Base-by-base conservation (phyloP, 1,139 yeast species). In the Pichia inconspicua region DNA sequence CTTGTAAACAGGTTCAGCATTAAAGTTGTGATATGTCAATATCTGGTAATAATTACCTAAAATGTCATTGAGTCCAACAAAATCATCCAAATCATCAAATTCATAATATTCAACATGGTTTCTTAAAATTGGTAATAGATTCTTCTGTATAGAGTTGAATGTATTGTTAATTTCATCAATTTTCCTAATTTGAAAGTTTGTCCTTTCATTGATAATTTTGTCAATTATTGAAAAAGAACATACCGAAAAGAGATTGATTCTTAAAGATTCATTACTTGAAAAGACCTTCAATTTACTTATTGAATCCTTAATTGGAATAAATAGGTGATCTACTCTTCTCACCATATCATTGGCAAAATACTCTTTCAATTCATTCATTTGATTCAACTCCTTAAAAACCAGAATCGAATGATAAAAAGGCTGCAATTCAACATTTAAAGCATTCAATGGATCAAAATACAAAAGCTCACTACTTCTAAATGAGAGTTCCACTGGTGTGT, bases 171-270 rank as follows among this genome's bases (percentile, higher is more conserved):
- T 73, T 48, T 78, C 77, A 42, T 77, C 71, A 44, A 79, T 77
- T 1, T 77, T 60, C 40, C 84, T 64, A 19, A 82, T 67, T 47
- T 74, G 73, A 55, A 74, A 80, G 52, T 78, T 76, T 0, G 87
- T 80, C 7, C 74, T 69, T 45, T 72, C 66, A 47, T 79, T 77
- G 40, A 88, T 72, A 52, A 80, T 77, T 48, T 83, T 79, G 65
- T 89, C 96, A 58, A 84, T 74, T 7, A 87, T 74, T 55, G 89
- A 80, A 57, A 88, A 87, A 0, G 96, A 96, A 3, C 82, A 72
- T 10, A 89, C 72, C 53, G 78, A 82, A 50, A 76, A 74, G 32
- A 87, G 67, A 56, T 83, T 80, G 9, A 73, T 74, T 46, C 74
- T 77, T 44, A 84, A 62, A 25, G 75, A 70, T n/a, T 64, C 63